Base-by-base conservation (phyloP, 1,139 yeast genomes). In the Candida albicans region DNA sequence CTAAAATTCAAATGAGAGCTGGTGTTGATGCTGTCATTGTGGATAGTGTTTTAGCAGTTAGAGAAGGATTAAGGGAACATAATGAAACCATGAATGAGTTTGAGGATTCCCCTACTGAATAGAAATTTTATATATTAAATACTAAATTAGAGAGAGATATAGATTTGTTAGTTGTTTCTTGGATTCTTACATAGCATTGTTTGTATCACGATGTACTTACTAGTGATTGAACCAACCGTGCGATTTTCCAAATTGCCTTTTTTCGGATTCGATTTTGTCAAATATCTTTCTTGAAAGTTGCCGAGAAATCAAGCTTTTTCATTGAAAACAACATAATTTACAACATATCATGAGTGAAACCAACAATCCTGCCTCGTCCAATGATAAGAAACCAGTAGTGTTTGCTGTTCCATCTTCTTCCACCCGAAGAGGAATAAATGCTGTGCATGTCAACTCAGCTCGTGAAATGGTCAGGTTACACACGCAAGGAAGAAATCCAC, bases 11-110 rank as follows among this genome's bases (percentile, higher is more conserved):
- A 63, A 86, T 93, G 84, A 82, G 81, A 52, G 93, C 95, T 9
- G 98, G 98, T 11, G 96, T 93, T 8, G 98, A 93, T 70, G 99
- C 99, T 0, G 98, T 93, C 15, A 93, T 93, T 67, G 98, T 89
- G 4, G 98, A 93, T 64, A 85, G 90, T 49, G 98, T 93, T 2
- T 73, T 91, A 59, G 97, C 97, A 0, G 96, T 91, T 11, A 77
- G 97, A 58, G 87, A 86, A 55, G 96, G 91, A 5, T 73, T 91
- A 52, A 74, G 82, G 43, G 68, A 67, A 44, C 77, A 58, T 28
- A 55, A 52, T 41, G 58, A 57, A 39, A 40, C 37, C 12, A 42
- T 54, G 31, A 55, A 51, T 41, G 57, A 53, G 26, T 43, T 45
- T 29, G 50, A 49, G 33, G 49, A 47, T 5, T 18, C 22, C 22